Conservation (phyloP, 2,329 filamentous ascomycete genomes). For the Sclerotinia borealis region DNA sequence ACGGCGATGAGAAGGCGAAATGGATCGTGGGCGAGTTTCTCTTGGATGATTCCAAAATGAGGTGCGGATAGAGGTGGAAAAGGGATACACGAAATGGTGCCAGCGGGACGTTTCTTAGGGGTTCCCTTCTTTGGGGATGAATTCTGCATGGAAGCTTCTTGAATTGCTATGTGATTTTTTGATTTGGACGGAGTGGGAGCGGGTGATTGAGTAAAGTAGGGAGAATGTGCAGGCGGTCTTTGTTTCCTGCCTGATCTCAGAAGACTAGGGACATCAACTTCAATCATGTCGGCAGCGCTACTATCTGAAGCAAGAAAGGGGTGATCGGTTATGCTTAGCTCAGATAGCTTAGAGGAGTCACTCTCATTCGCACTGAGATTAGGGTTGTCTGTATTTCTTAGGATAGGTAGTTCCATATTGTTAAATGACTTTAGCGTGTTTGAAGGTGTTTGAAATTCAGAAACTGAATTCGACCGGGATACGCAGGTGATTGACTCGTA, state of each 20-base stretch:
- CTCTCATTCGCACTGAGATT: neutral
- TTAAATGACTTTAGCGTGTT: neutral
- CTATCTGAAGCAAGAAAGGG: slow-evolving; percentile 19
- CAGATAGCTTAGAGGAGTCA: slow-evolving; percentile 15
- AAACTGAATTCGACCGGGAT: neutral
- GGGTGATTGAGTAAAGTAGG: slow-evolving; percentile 26
- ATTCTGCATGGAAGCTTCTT: neutral
- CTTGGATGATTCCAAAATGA: slow-evolving; percentile 76
- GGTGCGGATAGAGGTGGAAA: slow-evolving; percentile 61
- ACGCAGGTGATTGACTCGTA: neutral
- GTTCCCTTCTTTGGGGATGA: neutral
- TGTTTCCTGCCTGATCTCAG: slow-evolving; percentile 16
- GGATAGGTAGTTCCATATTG: neutral
- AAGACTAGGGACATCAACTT: slow-evolving; percentile 11
- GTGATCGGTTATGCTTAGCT: slow-evolving; percentile 15
- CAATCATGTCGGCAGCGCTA: slow-evolving; percentile 15
- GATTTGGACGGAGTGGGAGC: slow-evolving; percentile 11
- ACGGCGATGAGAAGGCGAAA: slow-evolving; percentile 78
- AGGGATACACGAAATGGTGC: slow-evolving; percentile 46
- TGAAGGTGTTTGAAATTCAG: slow-evolving; percentile 13
- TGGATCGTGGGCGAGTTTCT: slow-evolving; percentile 65
- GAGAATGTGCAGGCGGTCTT: slow-evolving; percentile 28
- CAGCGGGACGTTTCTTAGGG: slow-evolving; percentile 21
- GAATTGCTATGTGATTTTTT: neutral
- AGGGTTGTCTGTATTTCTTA: neutral